A percentile compares a stretch with the other conserved stretches of the same genome.
Conservation (phyloP, 2,329 filamentous ascomycete genomes). For the Calonectria fujianensis region DNA sequence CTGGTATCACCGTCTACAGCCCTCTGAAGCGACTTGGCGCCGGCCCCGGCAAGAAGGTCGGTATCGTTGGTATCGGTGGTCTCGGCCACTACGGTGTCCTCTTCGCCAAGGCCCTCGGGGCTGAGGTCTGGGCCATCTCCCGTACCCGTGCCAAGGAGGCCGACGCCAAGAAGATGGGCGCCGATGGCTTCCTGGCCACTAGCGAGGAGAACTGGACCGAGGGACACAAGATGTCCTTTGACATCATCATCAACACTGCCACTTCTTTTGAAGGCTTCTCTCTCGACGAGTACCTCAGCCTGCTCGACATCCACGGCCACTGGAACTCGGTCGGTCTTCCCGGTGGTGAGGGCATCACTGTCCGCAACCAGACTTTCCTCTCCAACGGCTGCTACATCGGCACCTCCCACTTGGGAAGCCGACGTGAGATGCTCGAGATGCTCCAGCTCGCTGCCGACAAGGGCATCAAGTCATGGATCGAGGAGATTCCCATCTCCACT, state of each 20-base stretch:
- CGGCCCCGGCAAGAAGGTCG: slow-evolving; percentile 87
- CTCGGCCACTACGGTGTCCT: slow-evolving; percentile 83
- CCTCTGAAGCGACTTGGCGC: slow-evolving; percentile 85
- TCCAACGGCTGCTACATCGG: slow-evolving; percentile 84
- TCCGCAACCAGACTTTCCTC: slow-evolving; percentile 85
- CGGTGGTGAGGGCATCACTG: slow-evolving; percentile 81
- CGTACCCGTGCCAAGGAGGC: slow-evolving; percentile 76
- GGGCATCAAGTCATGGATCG: slow-evolving; percentile 81
- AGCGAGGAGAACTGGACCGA: slow-evolving; percentile 74
- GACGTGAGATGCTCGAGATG: slow-evolving; percentile 83
- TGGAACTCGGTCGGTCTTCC: slow-evolving; percentile 89
- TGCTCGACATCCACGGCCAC: slow-evolving; percentile 87
- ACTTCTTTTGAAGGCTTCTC: slow-evolving; percentile 82
- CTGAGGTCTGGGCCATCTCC: slow-evolving; percentile 78
- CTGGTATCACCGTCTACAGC: slow-evolving; percentile 86
- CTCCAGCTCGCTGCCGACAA: slow-evolving; percentile 82
- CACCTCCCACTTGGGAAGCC: slow-evolving; percentile 81
- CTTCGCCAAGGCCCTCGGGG: slow-evolving; percentile 80
- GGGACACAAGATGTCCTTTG: slow-evolving; percentile 78
- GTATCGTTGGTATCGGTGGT: slow-evolving; percentile 82
- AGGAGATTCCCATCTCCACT: slow-evolving; percentile 83
- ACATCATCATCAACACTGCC: slow-evolving; percentile 85
- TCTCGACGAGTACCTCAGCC: slow-evolving; percentile 81
- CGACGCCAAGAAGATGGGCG: slow-evolving; percentile 76
- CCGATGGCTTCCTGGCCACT: slow-evolving; percentile 76